A percentile compares a stretch with the other conserved stretches of the same genome.
These are phyloP conservation scores for Linanthus parryae DNA, from an alignment of 148 eudicot species.

Conservation along the genomic window DNA sequence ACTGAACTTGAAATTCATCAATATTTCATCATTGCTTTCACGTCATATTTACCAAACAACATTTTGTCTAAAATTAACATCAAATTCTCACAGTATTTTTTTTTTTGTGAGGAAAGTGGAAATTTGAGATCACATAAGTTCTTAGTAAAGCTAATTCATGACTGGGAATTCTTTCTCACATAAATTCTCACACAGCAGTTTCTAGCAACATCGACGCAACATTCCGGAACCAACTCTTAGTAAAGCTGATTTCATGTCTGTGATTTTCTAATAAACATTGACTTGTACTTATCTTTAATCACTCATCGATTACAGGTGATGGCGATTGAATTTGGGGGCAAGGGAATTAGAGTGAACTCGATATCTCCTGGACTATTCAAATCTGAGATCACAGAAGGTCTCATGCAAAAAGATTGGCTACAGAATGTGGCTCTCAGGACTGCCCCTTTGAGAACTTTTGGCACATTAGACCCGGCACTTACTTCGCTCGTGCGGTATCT, in stretches of 20 bases:
- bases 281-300: background rate
- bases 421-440: constrained; percentile 17
- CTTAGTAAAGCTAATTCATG: too few species aligned
- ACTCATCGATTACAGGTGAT: constrained; percentile 12
- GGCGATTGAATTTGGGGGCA: constrained; percentile 28
- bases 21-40: too few species aligned
- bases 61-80: too few species aligned
- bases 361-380: constrained; percentile 28
- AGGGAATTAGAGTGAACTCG: constrained; percentile 30
- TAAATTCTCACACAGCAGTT: too few species aligned
- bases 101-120: too few species aligned
- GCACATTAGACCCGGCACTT: background rate
- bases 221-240: too few species aligned
- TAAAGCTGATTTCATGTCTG: background rate
- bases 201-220: too few species aligned
- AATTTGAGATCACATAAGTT: too few species aligned
- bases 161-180: too few species aligned
- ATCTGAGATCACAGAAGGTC: constrained; percentile 29
- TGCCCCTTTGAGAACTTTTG: constrained; percentile 16
- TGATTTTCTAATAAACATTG: background rate
- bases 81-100: too few species aligned
- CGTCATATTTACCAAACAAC: too few species aligned
- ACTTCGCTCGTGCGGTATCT: background rate
- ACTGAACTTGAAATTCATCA: too few species aligned
- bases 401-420: constrained; percentile 21